phyloP scores from a whole-genome alignment of 2,329 filamentous ascomycete species.

The Penicillium sp. region DNA sequence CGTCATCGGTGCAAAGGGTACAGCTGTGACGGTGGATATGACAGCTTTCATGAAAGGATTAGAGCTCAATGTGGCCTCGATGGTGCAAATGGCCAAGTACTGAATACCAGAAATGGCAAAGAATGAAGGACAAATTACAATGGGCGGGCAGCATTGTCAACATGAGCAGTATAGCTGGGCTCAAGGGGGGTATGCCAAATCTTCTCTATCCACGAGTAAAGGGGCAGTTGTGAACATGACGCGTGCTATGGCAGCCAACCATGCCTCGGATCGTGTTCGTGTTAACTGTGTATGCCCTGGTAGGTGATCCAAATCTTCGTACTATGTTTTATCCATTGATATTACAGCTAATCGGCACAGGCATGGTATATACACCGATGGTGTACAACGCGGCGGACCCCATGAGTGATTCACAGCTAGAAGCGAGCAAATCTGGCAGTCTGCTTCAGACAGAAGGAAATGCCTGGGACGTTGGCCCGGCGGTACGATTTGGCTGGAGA shows the following conservation, averaged over 20 bases:
- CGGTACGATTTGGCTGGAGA: constrained; percentile 52
- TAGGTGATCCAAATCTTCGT: too few species aligned
- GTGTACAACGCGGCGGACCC: constrained; percentile 44
- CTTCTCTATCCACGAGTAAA: constrained; percentile 53
- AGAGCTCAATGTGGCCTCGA: constrained; percentile 61
- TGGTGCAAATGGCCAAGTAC: constrained; percentile 62
- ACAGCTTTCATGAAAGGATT: constrained; percentile 54
- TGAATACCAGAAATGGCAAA: constrained; percentile 57
- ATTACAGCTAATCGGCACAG: not conserved
- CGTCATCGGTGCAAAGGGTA: constrained; percentile 56
- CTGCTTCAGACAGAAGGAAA: constrained; percentile 53
- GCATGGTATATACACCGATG: constrained; percentile 54
- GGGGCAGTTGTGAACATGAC: constrained; percentile 56
- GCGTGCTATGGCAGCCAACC: constrained; percentile 53
- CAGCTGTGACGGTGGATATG: constrained; percentile 59
- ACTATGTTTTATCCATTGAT: too few species aligned
- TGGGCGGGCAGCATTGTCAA: too few species aligned
- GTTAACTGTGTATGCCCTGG: constrained; percentile 59
- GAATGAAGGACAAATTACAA: constrained; percentile 53
- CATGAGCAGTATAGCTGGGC: too few species aligned
- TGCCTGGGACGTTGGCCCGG: constrained; percentile 52
- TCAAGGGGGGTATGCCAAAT: constrained; percentile 51
- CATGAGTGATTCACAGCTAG: constrained; percentile 49
- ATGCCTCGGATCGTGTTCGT: constrained; percentile 48
- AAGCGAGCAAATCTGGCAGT: constrained; percentile 48